Conservation (phyloP, 2,329 filamentous ascomycete genomes). For the Stachybotrys echinatus region DNA sequence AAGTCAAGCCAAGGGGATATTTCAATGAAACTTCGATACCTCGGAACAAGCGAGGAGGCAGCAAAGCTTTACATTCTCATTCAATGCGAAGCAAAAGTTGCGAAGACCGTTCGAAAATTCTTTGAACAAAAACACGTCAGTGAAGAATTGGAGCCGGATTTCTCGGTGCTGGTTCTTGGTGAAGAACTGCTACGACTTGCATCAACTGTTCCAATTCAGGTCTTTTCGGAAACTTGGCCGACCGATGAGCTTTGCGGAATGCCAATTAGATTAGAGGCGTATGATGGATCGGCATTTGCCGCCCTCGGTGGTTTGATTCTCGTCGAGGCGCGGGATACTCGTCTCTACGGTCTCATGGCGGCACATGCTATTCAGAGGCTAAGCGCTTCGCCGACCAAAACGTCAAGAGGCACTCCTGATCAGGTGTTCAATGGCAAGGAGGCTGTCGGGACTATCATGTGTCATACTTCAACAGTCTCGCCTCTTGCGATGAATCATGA, state of each 20-base stretch:
- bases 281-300: neutral
- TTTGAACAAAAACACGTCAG: constrained; percentile 2
- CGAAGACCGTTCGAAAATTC: constrained; percentile 2
- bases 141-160: neutral
- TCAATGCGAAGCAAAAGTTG: constrained; percentile 1
- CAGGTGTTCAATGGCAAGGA: neutral
- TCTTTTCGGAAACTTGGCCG: neutral
- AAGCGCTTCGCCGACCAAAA: too few relatives aligned
- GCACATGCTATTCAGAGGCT: neutral
- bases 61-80: constrained; percentile 4
- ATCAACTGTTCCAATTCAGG: neutral
- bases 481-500: neutral
- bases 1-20: constrained; percentile 1
- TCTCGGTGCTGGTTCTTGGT: constrained; percentile 1
- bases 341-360: constrained; percentile 1
- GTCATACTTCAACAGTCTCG: neutral
- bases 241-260: neutral
- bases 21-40: constrained; percentile 3
- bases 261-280: neutral
- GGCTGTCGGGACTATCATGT: neutral
- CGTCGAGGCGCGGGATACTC: neutral
- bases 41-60: neutral
- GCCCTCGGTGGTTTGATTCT: neutral
- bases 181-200: neutral
- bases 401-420: too few relatives aligned